phyloP scores from a whole-genome alignment of 73 alveolate species.

The Symbiodinium pilosum region DNA sequence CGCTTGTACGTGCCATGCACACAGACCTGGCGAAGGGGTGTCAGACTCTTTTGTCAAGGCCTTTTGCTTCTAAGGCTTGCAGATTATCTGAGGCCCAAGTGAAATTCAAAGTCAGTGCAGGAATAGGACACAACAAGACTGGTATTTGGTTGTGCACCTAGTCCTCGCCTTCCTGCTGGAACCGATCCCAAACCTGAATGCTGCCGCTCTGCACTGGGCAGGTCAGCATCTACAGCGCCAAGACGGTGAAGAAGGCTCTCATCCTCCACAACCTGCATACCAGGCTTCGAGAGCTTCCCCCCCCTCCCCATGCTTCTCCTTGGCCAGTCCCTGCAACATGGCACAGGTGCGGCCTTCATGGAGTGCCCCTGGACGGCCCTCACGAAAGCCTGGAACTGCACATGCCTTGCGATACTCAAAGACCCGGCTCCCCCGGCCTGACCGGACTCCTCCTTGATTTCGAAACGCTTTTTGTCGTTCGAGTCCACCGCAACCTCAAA shows the following conservation, averaged over 20 bases:
- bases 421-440: background rate
- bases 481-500: slow-evolving; percentile 58
- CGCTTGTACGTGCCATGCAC: slow-evolving; percentile 92
- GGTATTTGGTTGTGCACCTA: no score
- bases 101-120: no score
- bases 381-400: slow-evolving; percentile 25
- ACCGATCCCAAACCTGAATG: no score
- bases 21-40: slow-evolving; percentile 59
- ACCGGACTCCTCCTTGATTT: slow-evolving; percentile 39
- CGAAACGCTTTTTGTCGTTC: slow-evolving; percentile 86
- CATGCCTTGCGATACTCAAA: background rate
- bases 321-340: no score
- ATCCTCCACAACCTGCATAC: slow-evolving; percentile 66
- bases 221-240: slow-evolving; percentile 39
- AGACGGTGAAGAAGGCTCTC: slow-evolving; percentile 65
- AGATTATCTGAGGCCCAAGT: no score
- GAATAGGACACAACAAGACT: no score
- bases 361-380: slow-evolving; percentile 94
- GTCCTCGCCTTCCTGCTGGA: no score
- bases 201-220: background rate
- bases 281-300: no score
- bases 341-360: slow-evolving; percentile 34
- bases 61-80: no score
- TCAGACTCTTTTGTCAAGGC: no score
- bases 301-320: no score